Evolutionary conservation across 164 flowering plant genomes (phyloP), one percentile per base, ranked within the genome.

Genomic region (Chimonanthus salicifolius): DNA sequence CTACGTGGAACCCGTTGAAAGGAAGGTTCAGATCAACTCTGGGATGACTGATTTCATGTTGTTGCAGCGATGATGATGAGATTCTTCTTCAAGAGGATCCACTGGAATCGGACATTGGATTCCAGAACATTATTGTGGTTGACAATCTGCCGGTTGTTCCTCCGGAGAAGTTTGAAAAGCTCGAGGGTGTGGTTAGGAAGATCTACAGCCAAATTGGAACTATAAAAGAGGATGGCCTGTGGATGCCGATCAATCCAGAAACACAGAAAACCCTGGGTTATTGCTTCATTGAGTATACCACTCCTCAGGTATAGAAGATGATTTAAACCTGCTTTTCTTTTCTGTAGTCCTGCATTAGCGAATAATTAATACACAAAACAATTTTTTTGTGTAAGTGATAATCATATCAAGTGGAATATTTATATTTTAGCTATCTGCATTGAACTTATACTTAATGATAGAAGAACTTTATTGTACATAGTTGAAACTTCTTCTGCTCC

Each of bases 121-220:
- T 85, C 47, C 91, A 88, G 2, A 92, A 89, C 72, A 82, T 88
- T 49, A 90, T 95, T 2, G 90, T 94, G 5, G 97, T 92, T 7
- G 99, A 94, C 72, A 88, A 95, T 73, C 82, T 94, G 0, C 99
- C 99, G 0, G 90, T 88, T n/a, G 98, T 94, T 67, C 90, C 95
- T 0, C 76, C 49, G 2, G 98, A 94, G 79, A 95, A 95, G 68
- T 94, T 81, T 47, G 94, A 90, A 75, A 95, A 94, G 80, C 89
- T 95, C 5, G 97, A 88, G 76, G 89, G 88, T 1, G 99, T 94
- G 8, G 69, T 95, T 64, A 76, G 90, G 2, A 95, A 94, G 78
- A 94, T 95, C 7, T 95, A 86, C 70, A 81, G 92, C 58, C 97
- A 92, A 79, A 87, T 91, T 73, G 98, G 98, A 10, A 80, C 78